Evolutionary conservation across 1,139 yeast species (phyloP), one percentile per base, ranked within the genome.

Genomic region (Blastobotrys malaysiensis): DNA sequence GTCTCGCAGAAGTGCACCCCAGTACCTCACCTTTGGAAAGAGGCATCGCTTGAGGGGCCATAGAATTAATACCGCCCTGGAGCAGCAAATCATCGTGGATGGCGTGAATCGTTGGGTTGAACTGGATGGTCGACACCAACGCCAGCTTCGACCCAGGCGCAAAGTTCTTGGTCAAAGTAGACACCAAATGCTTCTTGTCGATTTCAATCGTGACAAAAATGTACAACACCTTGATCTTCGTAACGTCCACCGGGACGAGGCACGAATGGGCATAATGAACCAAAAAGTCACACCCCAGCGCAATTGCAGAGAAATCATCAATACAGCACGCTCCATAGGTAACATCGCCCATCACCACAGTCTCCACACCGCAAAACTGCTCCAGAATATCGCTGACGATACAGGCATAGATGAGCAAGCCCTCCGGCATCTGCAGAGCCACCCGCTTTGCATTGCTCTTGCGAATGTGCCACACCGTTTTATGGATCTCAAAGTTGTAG

Each of bases 291-390:
- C 99, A 95, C 53, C 88, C 96, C 48, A 93, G 73, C 0, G 98
- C 84, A 57, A 91, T 76, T 3, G 99, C 99, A 0, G 99, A 91
- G 67, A 79, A 93, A 68, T 93, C 99, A 68, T 93, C 99, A 52
- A 93, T 90, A 71, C 99, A 93, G 68, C 99, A 93, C 0, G 99
- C 99, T 36, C 99, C 99, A 65, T 93, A 93, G 0, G 97, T 89
- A 0, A 93, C 99, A 70, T 93, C 99, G 1, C 99, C 99, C 99
- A 93, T 95, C 4, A 93, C 95, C 0, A 95, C 77, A 0, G 93
- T 88, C 65, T 91, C 97, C 16, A 36, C 43, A 5, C 75, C 73
- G 66, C 97, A 90, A 65, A 93, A 91, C 69, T 91, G 97, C 66
- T 90, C 97, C 44, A 93, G 69, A 27, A 93, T 93, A 69, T 93